These are phyloP conservation scores for Chaetomium globosum DNA, from an alignment of 2,329 filamentous ascomycete genomes.

Conservation along the genomic window DNA sequence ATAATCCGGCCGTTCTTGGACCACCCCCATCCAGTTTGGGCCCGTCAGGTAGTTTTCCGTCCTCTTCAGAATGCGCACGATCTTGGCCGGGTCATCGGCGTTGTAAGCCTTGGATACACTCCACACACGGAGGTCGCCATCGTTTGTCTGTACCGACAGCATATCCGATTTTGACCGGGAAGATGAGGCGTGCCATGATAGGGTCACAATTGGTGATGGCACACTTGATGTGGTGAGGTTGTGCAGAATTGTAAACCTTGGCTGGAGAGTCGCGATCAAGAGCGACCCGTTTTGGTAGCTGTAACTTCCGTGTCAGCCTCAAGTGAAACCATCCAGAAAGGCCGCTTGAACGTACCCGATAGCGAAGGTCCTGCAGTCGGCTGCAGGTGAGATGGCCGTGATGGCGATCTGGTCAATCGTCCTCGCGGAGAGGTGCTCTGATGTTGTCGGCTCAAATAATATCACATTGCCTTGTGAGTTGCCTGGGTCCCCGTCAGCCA, in stretches of 20 bases:
- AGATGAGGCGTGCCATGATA: slow-evolving; percentile 96
- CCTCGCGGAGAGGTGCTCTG: slow-evolving; percentile 85
- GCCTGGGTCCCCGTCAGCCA: slow-evolving; percentile 56
- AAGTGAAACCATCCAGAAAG: neutral
- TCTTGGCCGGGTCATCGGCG: slow-evolving; percentile 74
- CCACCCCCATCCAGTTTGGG: slow-evolving; percentile 95
- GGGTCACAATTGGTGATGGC: slow-evolving; percentile 81
- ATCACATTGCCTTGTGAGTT: slow-evolving; percentile 93
- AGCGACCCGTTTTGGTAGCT: slow-evolving; percentile 96
- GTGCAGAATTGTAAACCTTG: slow-evolving; percentile 90
- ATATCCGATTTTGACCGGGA: slow-evolving; percentile 97
- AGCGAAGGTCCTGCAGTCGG: slow-evolving; percentile 91
- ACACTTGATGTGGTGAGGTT: slow-evolving; percentile 81
- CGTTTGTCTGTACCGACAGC: slow-evolving; percentile 88
- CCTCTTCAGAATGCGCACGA: slow-evolving; percentile 83
- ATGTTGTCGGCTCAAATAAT: slow-evolving; percentile 88
- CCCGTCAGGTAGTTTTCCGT: slow-evolving; percentile 72
- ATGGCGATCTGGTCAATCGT: slow-evolving; percentile 92
- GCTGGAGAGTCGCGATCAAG: slow-evolving; percentile 83
- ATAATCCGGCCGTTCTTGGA: slow-evolving; percentile 97
- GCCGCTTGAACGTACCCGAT: slow-evolving; percentile 69
- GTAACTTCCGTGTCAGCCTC: slow-evolving; percentile 1
- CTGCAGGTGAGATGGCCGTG: slow-evolving; percentile 84
- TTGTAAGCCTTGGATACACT: slow-evolving; percentile 83
- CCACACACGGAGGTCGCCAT: slow-evolving; percentile 94